Evolutionary conservation across 352 stramenopile genomes (phyloP).

Genomic region (Hyaloperonospora arabidopsidis): DNA sequence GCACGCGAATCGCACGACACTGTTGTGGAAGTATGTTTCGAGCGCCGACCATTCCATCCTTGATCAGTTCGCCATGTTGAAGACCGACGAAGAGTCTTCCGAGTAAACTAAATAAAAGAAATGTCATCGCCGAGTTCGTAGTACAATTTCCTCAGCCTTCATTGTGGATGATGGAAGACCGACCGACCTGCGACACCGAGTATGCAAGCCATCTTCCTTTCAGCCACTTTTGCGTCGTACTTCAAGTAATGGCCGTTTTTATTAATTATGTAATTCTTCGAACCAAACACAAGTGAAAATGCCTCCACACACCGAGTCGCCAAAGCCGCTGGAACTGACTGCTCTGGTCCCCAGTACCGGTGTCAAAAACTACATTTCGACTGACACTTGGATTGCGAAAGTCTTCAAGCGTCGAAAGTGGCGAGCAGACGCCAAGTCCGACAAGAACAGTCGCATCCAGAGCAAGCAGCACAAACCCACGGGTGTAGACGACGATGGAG

Average conservation of each 20-base stretch:
- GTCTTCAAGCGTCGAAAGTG: conserved; percentile 7
- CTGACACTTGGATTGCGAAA: conserved; percentile 16
- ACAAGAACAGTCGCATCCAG: background rate
- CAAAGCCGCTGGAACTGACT: conserved; percentile 10
- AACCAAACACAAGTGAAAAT: conserved; percentile 6
- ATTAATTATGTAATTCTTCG: conserved; percentile 4
- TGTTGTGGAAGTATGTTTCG: conserved; percentile 32
- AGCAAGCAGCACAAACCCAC: too few species aligned
- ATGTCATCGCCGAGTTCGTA: too few species aligned
- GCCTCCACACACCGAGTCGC: conserved; percentile 11
- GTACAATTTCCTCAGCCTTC: too few species aligned
- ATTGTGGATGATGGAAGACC: too few species aligned
- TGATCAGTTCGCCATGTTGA: conserved; percentile 37
- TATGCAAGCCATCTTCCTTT: too few species aligned
- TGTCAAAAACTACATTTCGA: background rate
- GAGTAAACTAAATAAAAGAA: too few species aligned
- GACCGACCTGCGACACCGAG: too few species aligned
- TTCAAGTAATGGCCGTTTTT: background rate
- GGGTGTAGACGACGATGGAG: conserved; percentile 1
- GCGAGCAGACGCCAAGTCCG: background rate
- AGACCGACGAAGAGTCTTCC: conserved; percentile 1
- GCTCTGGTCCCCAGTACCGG: conserved; percentile 1
- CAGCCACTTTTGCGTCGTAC: too few species aligned
- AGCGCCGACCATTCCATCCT: conserved; percentile 21
- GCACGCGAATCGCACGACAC: conserved; percentile 22